A percentile compares a stretch with the other conserved stretches of the same genome.
These are phyloP conservation scores for Diplocarpon mali DNA, from an alignment of 2,329 filamentous ascomycete genomes.

Conservation along the genomic window DNA sequence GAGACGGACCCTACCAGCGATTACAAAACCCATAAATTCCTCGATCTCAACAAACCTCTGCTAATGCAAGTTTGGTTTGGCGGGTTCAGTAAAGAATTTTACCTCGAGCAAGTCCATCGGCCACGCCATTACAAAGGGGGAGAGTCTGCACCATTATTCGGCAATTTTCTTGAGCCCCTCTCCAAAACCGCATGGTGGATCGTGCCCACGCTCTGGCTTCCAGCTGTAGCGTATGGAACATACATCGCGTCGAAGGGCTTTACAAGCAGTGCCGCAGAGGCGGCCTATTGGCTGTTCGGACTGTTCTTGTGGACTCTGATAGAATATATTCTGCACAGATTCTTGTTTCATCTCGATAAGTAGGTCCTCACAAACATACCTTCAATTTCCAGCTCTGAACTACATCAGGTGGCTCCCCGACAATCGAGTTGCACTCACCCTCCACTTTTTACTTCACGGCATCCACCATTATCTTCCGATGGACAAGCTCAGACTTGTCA, in stretches of 20 bases:
- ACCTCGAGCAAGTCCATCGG: slow-evolving; percentile 89
- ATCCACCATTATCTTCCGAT: slow-evolving; percentile 99
- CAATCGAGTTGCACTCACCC: slow-evolving; percentile 73
- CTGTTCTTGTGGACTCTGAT: slow-evolving; percentile 77
- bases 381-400: slow-evolving; percentile 22
- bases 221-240: slow-evolving; percentile 64
- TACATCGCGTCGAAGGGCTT: slow-evolving; percentile 54
- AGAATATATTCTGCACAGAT: slow-evolving; percentile 82
- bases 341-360: slow-evolving; percentile 88
- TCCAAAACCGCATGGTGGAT: slow-evolving; percentile 93
- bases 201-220: slow-evolving; percentile 75
- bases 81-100: slow-evolving; percentile 90
- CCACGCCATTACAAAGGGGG: slow-evolving; percentile 94
- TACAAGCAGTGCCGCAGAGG: slow-evolving; percentile 34
- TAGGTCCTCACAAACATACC: slow-evolving; percentile 37
- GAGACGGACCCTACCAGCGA: slow-evolving; percentile 70
- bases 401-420: slow-evolving; percentile 67
- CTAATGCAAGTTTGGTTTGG: slow-evolving; percentile 81
- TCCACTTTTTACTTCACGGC: slow-evolving; percentile 90
- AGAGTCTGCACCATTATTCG: slow-evolving; percentile 84
- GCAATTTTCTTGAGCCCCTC: slow-evolving; percentile 97
- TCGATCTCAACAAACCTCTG: slow-evolving; percentile 77
- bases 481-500: slow-evolving; percentile 94
- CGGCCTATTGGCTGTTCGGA: slow-evolving; percentile 57
- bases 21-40: slow-evolving; percentile 85